A percentile compares a stretch with the other conserved stretches of the same genome.
Evolutionary conservation across 1,284 basidiomycete genomes (phyloP).

Genomic region (Cystobasidiaceae sp.): DNA sequence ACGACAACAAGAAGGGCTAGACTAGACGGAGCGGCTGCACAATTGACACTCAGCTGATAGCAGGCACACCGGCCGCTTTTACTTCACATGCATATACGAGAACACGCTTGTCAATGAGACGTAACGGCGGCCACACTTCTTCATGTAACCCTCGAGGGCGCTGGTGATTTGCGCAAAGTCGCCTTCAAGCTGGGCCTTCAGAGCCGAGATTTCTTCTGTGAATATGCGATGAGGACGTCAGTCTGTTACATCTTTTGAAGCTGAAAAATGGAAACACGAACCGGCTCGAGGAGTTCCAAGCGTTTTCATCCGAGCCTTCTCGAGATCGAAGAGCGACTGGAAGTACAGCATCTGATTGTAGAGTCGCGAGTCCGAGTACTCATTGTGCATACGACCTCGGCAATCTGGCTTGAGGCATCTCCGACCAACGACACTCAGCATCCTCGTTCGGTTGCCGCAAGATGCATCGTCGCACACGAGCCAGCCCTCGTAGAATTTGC

Average conservation of each 20-base stretch:
- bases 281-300: conserved; percentile 53
- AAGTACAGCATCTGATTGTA: conserved; percentile 86
- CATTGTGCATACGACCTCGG: conserved; percentile 63
- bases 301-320: conserved; percentile 58
- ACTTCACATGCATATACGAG: conserved; percentile 58
- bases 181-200: conserved; percentile 54
- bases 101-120: conserved; percentile 73
- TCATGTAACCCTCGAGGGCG: conserved; percentile 69
- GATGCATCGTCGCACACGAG: conserved; percentile 78
- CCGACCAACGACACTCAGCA: conserved; percentile 85
- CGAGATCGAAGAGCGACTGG: conserved; percentile 65
- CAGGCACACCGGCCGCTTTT: background rate
- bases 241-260: background rate
- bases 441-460: conserved; percentile 76
- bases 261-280: conserved; percentile 45
- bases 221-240: conserved; percentile 5
- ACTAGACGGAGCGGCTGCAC: background rate
- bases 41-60: background rate
- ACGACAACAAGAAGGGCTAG: no score
- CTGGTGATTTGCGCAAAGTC: conserved; percentile 56
- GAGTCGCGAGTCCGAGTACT: conserved; percentile 77
- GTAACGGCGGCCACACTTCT: conserved; percentile 77
- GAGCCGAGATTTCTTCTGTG: conserved; percentile 56
- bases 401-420: conserved; percentile 67
- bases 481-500: conserved; percentile 83